These are phyloP conservation scores for Camellia lanceoleosa DNA, from an alignment of 148 eudicot species.

Conservation along the genomic window DNA sequence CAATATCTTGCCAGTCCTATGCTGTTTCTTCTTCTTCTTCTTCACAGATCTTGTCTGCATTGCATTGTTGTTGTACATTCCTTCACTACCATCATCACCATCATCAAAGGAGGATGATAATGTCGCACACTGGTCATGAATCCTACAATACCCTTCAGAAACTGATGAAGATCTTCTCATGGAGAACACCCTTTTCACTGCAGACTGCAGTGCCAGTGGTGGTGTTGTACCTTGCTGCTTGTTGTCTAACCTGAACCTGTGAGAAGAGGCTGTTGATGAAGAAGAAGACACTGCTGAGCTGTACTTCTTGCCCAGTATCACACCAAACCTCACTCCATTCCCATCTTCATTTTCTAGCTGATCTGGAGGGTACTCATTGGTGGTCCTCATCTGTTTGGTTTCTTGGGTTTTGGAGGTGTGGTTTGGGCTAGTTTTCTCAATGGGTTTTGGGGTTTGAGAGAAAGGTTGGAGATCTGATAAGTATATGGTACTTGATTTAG, in stretches of 20 bases:
- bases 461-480: slow-evolving; percentile 23
- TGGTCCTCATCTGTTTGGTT: slow-evolving; percentile 10
- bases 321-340: slow-evolving; percentile 18
- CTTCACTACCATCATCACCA: slow-evolving; percentile 9
- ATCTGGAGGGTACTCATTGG: neutral
- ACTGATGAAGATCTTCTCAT: slow-evolving; percentile 50
- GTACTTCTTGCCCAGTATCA: slow-evolving; percentile 20
- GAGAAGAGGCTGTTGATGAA: slow-evolving; percentile 14
- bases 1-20: slow-evolving; percentile 25
- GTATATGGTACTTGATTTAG: slow-evolving; percentile 32
- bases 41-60: slow-evolving; percentile 15
- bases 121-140: slow-evolving; percentile 36
- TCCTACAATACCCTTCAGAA: slow-evolving; percentile 42
- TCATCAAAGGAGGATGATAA: slow-evolving; percentile 16
- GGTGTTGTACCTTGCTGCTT: slow-evolving; percentile 8
- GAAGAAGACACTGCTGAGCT: slow-evolving; percentile 1
- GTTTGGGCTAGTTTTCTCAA: slow-evolving; percentile 7
- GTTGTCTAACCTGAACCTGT: slow-evolving; percentile 24
- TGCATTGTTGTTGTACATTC: neutral
- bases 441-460: slow-evolving; percentile 20
- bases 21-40: slow-evolving; percentile 14
- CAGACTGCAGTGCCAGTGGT: slow-evolving; percentile 14
- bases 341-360: neutral
- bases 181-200: slow-evolving; percentile 40
- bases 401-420: slow-evolving; percentile 6